phyloP scores from a whole-genome alignment of 345 rosid species.

The Brassica cretica region DNA sequence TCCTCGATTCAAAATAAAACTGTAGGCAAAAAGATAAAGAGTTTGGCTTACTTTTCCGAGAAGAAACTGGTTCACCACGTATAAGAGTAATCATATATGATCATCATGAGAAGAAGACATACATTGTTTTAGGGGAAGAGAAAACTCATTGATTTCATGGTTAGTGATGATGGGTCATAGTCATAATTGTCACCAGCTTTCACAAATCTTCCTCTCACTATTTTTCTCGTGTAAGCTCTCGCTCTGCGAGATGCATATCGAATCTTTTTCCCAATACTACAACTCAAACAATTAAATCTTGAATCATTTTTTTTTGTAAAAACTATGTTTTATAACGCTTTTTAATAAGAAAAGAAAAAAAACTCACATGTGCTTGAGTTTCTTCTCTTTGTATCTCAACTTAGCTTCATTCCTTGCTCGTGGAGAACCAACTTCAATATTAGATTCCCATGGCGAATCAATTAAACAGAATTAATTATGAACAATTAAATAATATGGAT shows the following conservation, averaged over 20 bases:
- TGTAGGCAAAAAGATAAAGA: slow-evolving; percentile 10
- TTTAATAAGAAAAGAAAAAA: not conserved
- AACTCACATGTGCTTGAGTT: slow-evolving; percentile 66
- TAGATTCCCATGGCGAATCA: slow-evolving; percentile 78
- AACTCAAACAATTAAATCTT: slow-evolving; percentile 2
- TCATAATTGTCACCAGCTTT: slow-evolving; percentile 86
- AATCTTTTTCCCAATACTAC: slow-evolving; percentile 81
- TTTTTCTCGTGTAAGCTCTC: slow-evolving; percentile 86
- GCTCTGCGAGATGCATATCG: slow-evolving; percentile 87
- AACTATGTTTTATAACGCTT: slow-evolving; percentile 17
- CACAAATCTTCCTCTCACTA: slow-evolving; percentile 91
- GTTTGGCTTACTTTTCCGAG: slow-evolving; percentile 7
- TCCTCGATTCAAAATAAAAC: slow-evolving; percentile 17
- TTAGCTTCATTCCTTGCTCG: slow-evolving; percentile 77
- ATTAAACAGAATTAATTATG: too few species aligned
- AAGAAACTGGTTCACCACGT: slow-evolving; percentile 23
- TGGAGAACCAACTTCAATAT: slow-evolving; percentile 55
- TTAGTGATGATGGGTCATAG: slow-evolving; percentile 55
- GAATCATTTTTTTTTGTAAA: not conserved
- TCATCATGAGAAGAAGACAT: slow-evolving; percentile 10
- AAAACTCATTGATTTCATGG: slow-evolving; percentile 2
- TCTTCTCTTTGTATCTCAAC: slow-evolving; percentile 86
- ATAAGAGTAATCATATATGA: not conserved
- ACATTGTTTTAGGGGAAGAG: slow-evolving; percentile 4
- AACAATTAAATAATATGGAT: too few species aligned